These are phyloP conservation scores for Saccharomyces mikatae DNA, from an alignment of 805 yeast species.

Conservation along the genomic window DNA sequence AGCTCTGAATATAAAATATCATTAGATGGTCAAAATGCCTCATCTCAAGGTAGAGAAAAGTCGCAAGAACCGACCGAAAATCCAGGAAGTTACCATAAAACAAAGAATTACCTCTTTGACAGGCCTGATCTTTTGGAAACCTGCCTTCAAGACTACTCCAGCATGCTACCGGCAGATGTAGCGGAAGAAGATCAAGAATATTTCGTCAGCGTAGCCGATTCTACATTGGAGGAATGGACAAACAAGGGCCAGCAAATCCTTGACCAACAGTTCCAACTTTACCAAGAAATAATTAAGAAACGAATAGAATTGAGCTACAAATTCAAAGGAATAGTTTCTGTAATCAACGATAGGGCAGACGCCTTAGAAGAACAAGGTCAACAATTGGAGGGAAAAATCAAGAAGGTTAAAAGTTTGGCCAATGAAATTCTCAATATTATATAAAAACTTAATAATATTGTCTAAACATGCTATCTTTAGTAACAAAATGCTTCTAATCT, in stretches of 20 bases:
- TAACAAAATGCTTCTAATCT: slow-evolving; percentile 7
- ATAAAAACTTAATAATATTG: slow-evolving; percentile 9
- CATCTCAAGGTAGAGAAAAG: background rate
- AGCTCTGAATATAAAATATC: background rate
- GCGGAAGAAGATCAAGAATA: slow-evolving; percentile 13
- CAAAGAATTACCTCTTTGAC: background rate
- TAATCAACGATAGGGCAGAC: slow-evolving; percentile 32
- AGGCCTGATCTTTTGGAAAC: background rate
- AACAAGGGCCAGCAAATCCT: slow-evolving; percentile 29
- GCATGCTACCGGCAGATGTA: background rate
- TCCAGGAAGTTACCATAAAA: background rate
- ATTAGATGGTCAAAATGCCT: slow-evolving; percentile 1
- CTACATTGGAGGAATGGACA: slow-evolving; percentile 33
- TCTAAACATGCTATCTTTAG: slow-evolving; percentile 8
- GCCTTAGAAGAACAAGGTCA: slow-evolving; percentile 29
- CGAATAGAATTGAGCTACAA: slow-evolving; percentile 36
- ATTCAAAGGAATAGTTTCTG: slow-evolving; percentile 32
- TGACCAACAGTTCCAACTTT: slow-evolving; percentile 29
- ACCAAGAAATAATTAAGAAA: slow-evolving; percentile 30
- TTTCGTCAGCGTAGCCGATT: slow-evolving; percentile 22
- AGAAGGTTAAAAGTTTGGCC: slow-evolving; percentile 36
- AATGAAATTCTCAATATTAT: slow-evolving; percentile 33
- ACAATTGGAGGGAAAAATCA: slow-evolving; percentile 29
- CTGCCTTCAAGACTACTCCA: background rate
- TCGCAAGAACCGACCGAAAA: background rate